Evolutionary conservation across 1,139 yeast genomes (phyloP), one percentile per base, ranked within the genome.

Genomic region (Magnusiomyces suaveolens): DNA sequence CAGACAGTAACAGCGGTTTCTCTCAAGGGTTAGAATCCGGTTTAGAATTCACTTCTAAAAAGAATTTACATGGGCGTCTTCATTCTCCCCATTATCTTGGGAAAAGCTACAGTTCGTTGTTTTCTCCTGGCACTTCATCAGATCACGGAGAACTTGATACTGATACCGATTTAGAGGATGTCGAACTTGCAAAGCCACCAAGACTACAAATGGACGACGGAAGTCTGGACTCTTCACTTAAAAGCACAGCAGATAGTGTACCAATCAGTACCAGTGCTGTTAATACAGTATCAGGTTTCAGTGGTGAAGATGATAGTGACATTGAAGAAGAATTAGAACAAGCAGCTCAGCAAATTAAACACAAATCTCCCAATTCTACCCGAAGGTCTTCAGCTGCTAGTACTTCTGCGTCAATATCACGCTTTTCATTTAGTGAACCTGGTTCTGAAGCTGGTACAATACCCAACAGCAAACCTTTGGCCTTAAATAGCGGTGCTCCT

Each of bases 301-400:
- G 64, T 49, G 64, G 64, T 44, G 72, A 68, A 51, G 73, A 69
- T 53, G 72, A 70, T 51, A 65, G 70, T 50, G 72, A 69, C 51
- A 64, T 70, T 38, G 73, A 69, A 53, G 73, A 69, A 54, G 70
- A 69, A 43, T 52, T 70, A 51, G 59, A 66, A 51, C 60, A 61
- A 47, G 71, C 69, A 1, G 68, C 68, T 1, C 61, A 59, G 53
- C 69, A 66, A 55, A 60, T 66, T 33, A 63, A 65, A 51, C 55
- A 55, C 16, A 59, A 63, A 24, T 56, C 60, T 18, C 52, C 55
- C 2, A 56, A 59, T 12, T 56, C 59, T 12, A 44, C 36, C 23
- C 54, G 44, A 12, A n/a, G 29, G 18, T 21, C 47, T 12, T 16
- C 43, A 10, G 46, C 48, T 6, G 55, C 46, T n/a, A 43, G 46